Percentiles rank a stretch among this genome's conserved stretches.
Conservation (phyloP, 371 early-diverging fungal species). For the Catenaria anguillulae region DNA sequence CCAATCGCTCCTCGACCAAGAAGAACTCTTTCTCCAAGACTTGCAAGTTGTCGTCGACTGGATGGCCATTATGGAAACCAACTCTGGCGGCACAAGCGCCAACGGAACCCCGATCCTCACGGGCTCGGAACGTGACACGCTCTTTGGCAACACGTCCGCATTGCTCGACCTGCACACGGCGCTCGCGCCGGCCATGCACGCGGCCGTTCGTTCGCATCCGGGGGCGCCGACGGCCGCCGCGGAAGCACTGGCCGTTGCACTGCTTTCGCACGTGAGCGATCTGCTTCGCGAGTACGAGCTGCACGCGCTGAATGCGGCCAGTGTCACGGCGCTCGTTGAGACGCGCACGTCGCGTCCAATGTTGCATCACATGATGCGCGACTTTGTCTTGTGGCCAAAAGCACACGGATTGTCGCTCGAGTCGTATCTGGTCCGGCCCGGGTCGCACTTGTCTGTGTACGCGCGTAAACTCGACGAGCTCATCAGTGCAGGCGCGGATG, state of each 20-base stretch:
- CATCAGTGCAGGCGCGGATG: background rate
- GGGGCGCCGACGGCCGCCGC: background rate
- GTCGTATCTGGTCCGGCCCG: background rate
- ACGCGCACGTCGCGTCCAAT: background rate
- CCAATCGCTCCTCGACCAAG: background rate
- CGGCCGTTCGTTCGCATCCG: background rate
- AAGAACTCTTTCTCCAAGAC: background rate
- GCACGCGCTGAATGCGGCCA: background rate
- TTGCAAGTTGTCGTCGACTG: background rate
- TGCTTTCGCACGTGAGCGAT: background rate
- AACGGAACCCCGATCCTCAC: background rate
- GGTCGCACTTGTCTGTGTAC: background rate
- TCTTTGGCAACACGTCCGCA: background rate
- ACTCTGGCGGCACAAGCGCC: background rate
- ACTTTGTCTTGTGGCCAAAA: background rate
- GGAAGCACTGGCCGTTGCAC: background rate
- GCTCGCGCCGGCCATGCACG: background rate
- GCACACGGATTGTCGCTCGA: background rate
- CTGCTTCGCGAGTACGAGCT: background rate
- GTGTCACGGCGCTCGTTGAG: background rate
- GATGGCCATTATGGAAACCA: background rate
- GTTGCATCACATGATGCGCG: background rate
- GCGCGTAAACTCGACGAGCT: background rate
- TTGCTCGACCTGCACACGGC: background rate
- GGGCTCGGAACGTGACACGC: background rate